These are phyloP conservation scores for Stenocarpella maydis DNA, from an alignment of 2,329 filamentous ascomycete genomes.

Conservation along the genomic window DNA sequence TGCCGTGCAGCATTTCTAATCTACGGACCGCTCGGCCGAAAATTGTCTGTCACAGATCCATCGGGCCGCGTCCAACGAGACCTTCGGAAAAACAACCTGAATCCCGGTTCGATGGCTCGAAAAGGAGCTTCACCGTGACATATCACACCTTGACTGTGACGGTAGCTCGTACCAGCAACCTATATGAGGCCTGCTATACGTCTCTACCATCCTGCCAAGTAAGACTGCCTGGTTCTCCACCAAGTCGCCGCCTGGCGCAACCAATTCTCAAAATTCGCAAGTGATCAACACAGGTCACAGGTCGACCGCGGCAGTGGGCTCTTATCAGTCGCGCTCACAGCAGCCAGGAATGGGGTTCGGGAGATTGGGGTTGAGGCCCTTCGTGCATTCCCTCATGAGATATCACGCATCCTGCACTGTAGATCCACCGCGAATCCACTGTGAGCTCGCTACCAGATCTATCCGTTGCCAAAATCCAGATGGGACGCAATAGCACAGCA, in stretches of 20 bases:
- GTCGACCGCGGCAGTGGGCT: background rate
- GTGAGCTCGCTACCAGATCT: constrained; percentile 10
- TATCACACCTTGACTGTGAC: constrained; percentile 28
- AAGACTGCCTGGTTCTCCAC: constrained; percentile 2
- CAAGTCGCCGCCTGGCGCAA: background rate
- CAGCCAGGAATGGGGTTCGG: background rate
- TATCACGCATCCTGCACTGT: constrained; percentile 16
- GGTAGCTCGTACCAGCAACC: constrained; percentile 25
- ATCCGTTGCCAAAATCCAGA: constrained; percentile 6
- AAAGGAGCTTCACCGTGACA: constrained; percentile 27
- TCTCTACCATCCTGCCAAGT: background rate
- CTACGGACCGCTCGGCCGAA: constrained; percentile 16
- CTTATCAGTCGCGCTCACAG: constrained; percentile 5
- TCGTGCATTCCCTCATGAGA: constrained; percentile 6
- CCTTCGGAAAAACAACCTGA: background rate
- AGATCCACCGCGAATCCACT: constrained; percentile 8
- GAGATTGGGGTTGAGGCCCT: constrained; percentile 12
- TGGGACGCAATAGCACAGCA: background rate
- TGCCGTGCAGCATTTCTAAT: background rate
- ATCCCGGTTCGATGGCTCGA: constrained; percentile 7
- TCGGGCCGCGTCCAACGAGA: background rate
- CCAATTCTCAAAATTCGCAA: background rate
- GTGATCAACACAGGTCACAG: background rate
- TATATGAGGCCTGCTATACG: constrained; percentile 18
- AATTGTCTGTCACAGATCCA: constrained; percentile 16